Evolutionary conservation across 352 stramenopile species (phyloP), one percentile per base, ranked within the genome.

Genomic region (Phytopythium cucurbitacearum): DNA sequence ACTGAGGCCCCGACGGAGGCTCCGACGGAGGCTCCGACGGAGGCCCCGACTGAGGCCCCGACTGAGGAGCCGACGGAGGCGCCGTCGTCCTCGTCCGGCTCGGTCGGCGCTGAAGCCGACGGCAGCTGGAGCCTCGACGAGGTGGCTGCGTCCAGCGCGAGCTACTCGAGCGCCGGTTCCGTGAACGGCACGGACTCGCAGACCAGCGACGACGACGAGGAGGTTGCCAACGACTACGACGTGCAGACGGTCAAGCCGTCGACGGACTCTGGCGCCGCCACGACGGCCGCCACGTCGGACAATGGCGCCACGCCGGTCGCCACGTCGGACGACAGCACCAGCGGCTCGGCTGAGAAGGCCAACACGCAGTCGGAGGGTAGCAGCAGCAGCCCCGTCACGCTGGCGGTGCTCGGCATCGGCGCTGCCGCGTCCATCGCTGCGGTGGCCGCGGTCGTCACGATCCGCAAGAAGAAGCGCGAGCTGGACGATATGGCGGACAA

Each of bases 401-500:
- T 56, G 40, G 50, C 65, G 37, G 64, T 65, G 40, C 32, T 72
- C 37, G 50, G 13, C 48, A 54, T 63, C 5, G 51, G 62, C 10
- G 38, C 60, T 1, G 64, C 62, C 0, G 47, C 73, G n/a, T 61
- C 57, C 49, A n/a, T 64, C 16, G 56, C 76, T 7, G 71, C 53
- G 16, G 69, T 73, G 15, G 71, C 66, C 8, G 69, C 69, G n/a
- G 77, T 85, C 40, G 49, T 73, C 43, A 59, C 57, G 8, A 68
- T 86, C 51, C 75, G 70, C 57, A 70, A 71, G 62, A 86, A 84
- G 64, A 79, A 83, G 65, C 57, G 65, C 38, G 48, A 74, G 49
- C 71, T 86, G 34, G 75, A 86, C 50, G 72, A 70, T 48, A 65
- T 80, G 58, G 75, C 83, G 48, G 65, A 62, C 64, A 86, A 86